phyloP scores from a whole-genome alignment of 1,284 basidiomycete genomes.

The Irpex sp. region DNA sequence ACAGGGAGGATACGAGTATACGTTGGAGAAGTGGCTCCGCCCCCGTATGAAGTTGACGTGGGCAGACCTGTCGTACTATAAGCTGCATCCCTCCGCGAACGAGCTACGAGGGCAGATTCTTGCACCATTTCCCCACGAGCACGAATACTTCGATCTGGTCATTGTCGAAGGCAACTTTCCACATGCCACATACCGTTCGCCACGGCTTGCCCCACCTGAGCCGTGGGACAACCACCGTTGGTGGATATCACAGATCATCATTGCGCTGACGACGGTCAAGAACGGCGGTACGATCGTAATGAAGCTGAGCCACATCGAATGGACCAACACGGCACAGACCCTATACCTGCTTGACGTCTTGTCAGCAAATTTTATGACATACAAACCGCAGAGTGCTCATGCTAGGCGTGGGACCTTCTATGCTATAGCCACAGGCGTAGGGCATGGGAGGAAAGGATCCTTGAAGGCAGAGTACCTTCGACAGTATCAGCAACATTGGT shows the following conservation, averaged over 20 bases:
- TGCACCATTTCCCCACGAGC: constrained; percentile 10
- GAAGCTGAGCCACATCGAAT: constrained; percentile 30
- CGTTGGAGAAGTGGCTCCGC: constrained; percentile 19
- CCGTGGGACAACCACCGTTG: constrained; percentile 22
- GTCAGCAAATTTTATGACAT: constrained; percentile 23
- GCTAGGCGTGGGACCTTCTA: constrained; percentile 30
- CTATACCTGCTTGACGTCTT: constrained; percentile 30
- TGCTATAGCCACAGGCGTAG: constrained; percentile 26
- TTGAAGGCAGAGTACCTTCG: constrained; percentile 6
- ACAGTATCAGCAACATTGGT: constrained; percentile 14
- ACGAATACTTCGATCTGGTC: constrained; percentile 21
- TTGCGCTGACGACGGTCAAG: constrained; percentile 25
- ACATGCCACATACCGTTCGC: constrained; percentile 19
- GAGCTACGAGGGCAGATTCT: constrained; percentile 4
- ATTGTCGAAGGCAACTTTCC: constrained; percentile 32
- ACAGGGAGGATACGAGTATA: constrained; percentile 24
- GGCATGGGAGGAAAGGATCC: neutral
- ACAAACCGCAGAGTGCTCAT: constrained; percentile 30
- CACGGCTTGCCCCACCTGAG: neutral
- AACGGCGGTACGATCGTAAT: constrained; percentile 30
- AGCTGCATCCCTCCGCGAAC: constrained; percentile 18
- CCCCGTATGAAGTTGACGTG: constrained; percentile 21
- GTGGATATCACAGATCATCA: constrained; percentile 29
- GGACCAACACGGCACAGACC: constrained; percentile 25
- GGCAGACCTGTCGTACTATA: constrained; percentile 24